Evolutionary conservation across 225 moss, liverwort and hornwort genomes (phyloP).

Genomic region (Polytrichum formosum): DNA sequence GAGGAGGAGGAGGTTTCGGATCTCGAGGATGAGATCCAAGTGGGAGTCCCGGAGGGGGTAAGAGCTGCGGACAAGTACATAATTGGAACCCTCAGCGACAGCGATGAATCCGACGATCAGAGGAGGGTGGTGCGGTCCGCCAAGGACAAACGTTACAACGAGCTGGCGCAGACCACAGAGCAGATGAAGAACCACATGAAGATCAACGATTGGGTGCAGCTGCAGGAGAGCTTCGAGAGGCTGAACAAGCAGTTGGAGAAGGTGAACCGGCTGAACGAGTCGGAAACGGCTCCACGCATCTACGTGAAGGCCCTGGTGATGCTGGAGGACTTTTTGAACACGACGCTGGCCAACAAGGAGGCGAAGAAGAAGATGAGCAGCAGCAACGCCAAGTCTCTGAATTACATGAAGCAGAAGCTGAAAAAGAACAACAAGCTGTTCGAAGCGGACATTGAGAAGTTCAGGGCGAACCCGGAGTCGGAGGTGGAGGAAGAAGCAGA

Average conservation of each 20-base stretch:
- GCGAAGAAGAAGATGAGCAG: constrained; percentile 97
- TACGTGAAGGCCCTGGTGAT: constrained; percentile 89
- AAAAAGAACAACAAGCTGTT: constrained; percentile 95
- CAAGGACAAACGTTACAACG: constrained; percentile 86
- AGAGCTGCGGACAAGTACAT: constrained; percentile 36
- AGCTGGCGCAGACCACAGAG: constrained; percentile 83
- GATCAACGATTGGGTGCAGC: constrained; percentile 96
- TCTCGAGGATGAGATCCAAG: constrained; percentile 1
- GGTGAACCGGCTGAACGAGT: constrained; percentile 83
- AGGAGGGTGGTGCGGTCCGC: constrained; percentile 80
- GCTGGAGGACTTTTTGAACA: constrained; percentile 82
- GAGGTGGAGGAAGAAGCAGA: constrained; percentile 64
- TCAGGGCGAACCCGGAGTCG: constrained; percentile 69
- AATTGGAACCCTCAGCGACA: constrained; percentile 46
- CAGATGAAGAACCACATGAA: constrained; percentile 96
- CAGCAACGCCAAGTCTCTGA: constrained; percentile 90
- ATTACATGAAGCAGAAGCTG: constrained; percentile 97
- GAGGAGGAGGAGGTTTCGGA: constrained; percentile 28
- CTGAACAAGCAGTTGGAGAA: constrained; percentile 97
- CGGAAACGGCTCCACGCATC: constrained; percentile 71
- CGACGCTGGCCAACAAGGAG: constrained; percentile 81
- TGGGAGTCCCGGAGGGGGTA: constrained; percentile 4
- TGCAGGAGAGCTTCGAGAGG: constrained; percentile 93
- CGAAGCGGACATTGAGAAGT: constrained; percentile 86
- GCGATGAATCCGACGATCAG: constrained; percentile 82